These are phyloP conservation scores for Solanum chiquidenum DNA, from an alignment of 257 asterid genomes.

Conservation along the genomic window DNA sequence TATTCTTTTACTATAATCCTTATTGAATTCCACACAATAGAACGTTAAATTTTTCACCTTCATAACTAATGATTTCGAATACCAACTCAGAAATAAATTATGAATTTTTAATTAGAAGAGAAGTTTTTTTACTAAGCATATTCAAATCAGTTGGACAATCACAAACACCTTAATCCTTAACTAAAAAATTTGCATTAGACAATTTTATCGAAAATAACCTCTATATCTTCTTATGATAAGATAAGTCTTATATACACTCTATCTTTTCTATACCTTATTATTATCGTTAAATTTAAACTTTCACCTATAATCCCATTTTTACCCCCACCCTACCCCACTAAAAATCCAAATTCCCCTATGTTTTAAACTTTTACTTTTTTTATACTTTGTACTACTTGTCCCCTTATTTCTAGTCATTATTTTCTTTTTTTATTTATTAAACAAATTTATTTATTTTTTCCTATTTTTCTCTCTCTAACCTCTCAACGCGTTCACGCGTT, in stretches of 20 bases:
- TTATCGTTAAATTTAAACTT: not conserved
- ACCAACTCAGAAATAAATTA: no score
- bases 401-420: not conserved
- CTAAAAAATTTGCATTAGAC: rapidly evolving
- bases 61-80: not conserved
- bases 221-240: not conserved
- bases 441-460: not conserved
- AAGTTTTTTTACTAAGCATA: not conserved
- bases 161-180: not conserved
- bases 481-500: slow-evolving; percentile 53
- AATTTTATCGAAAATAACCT: no score
- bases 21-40: not conserved
- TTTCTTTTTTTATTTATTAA: not conserved
- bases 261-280: not conserved
- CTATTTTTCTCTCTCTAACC: not conserved
- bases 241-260: no score
- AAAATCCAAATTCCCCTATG: not conserved
- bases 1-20: not conserved
- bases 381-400: not conserved
- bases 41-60: not conserved
- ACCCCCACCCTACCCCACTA: not conserved
- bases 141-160: not conserved
- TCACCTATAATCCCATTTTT: not conserved
- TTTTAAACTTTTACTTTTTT: not conserved
- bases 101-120: no score